phyloP scores from a whole-genome alignment of 345 rosid species.

The Brassica incana region DNA sequence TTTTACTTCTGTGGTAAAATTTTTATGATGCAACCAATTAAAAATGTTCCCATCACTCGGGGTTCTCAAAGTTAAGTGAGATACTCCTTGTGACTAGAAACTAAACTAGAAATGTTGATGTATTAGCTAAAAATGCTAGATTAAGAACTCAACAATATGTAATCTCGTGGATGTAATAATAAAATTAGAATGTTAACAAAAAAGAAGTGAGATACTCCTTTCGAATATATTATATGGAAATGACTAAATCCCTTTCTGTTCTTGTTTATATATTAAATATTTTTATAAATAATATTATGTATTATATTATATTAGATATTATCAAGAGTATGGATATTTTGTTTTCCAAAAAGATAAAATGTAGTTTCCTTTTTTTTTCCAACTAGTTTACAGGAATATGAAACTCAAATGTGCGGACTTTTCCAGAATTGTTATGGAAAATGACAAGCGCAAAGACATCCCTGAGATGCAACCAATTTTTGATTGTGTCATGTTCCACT shows the following conservation, averaged over 20 bases:
- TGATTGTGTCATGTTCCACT: slow-evolving; percentile 25
- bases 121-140: too few species aligned
- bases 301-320: neutral
- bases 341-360: slow-evolving; percentile 1
- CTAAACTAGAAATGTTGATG: too few species aligned
- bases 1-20: neutral
- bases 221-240: neutral
- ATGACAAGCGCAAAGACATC: slow-evolving; percentile 27
- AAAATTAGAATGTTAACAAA: too few species aligned
- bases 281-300: neutral
- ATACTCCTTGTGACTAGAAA: too few species aligned
- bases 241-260: too few species aligned
- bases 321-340: neutral
- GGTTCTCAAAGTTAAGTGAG: neutral
- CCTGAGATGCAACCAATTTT: slow-evolving; percentile 21
- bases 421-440: slow-evolving; percentile 1
- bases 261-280: neutral
- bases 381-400: neutral
- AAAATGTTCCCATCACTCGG: neutral
- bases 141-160: too few species aligned
- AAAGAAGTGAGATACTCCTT: neutral
- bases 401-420: slow-evolving; percentile 16
- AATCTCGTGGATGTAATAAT: too few species aligned
- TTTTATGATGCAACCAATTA: neutral
- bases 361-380: neutral